These are phyloP conservation scores for Strobilomyces confusus DNA, from an alignment of 768 basidiomycete species.

Conservation along the genomic window DNA sequence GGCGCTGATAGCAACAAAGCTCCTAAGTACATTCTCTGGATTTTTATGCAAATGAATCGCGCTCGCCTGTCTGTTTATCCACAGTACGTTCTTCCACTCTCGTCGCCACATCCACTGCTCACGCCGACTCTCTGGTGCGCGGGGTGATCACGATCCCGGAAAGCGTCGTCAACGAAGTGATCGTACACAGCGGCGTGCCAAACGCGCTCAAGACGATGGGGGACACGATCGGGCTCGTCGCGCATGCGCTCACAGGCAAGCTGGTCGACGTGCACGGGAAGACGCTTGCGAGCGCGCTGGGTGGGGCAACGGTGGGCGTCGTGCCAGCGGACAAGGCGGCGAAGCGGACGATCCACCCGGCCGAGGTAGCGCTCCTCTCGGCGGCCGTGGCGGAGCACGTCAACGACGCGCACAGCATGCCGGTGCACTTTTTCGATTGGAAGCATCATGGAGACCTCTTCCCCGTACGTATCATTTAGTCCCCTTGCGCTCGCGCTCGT, in stretches of 20 bases:
- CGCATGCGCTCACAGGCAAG: conserved; percentile 11
- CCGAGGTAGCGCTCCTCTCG: conserved; percentile 21
- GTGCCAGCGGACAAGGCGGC: conserved; percentile 3
- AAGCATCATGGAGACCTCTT: conserved; percentile 19
- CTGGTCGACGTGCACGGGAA: conserved; percentile 15
- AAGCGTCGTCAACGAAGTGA: conserved; percentile 20
- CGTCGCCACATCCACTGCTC: neutral
- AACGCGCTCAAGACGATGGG: conserved; percentile 10
- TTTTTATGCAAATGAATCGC: conserved; percentile 89
- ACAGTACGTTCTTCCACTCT: conserved; percentile 54
- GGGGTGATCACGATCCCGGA: conserved; percentile 25
- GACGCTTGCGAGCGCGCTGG: conserved; percentile 17
- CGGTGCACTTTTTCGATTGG: conserved; percentile 23
- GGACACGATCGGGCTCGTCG: conserved; percentile 11
- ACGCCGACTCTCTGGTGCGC: conserved; percentile 13
- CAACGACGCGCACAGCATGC: conserved; percentile 9
- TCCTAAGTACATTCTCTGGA: conserved; percentile 91
- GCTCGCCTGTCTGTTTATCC: conserved; percentile 86
- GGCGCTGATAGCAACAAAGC: conserved; percentile 91
- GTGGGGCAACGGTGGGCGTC: neutral
- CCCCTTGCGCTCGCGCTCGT: neutral
- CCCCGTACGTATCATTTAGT: conserved; percentile 8
- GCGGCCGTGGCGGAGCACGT: conserved; percentile 19
- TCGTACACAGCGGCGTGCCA: conserved; percentile 9
- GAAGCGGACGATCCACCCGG: conserved; percentile 14